phyloP scores from a whole-genome alignment of 83 land plant species.

The Picea abies region DNA sequence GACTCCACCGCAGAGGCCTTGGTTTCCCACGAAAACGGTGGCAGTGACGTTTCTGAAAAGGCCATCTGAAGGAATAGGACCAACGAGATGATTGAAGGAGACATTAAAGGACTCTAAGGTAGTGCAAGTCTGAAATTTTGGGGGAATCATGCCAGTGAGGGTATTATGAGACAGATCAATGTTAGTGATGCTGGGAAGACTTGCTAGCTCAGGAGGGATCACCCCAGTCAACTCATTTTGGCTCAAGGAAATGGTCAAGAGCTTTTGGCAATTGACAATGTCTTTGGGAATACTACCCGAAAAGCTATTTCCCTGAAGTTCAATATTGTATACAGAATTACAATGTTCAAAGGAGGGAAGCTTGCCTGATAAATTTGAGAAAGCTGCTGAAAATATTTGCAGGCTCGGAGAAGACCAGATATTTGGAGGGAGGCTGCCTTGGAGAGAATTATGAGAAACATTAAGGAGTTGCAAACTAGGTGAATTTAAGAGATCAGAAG shows the following conservation, averaged over 20 bases:
- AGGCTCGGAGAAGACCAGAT: conserved; percentile 57
- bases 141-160: conserved; percentile 73
- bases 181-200: conserved; percentile 53
- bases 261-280: conserved; percentile 54
- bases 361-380: conserved; percentile 28
- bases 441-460: conserved; percentile 58
- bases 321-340: conserved; percentile 41
- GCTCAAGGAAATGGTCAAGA: conserved; percentile 38
- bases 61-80: conserved; percentile 52
- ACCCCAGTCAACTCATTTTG: conserved; percentile 66
- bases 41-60: conserved; percentile 47
- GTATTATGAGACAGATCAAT: conserved; percentile 72
- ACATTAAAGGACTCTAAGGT: conserved; percentile 73
- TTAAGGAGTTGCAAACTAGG: conserved; percentile 55
- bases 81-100: conserved; percentile 59
- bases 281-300: conserved; percentile 53
- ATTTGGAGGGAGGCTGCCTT: conserved; percentile 30
- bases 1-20: conserved; percentile 63
- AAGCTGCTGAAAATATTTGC: conserved; percentile 56
- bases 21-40: conserved; percentile 65
- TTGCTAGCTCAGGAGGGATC: conserved; percentile 72
- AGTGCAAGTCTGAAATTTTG: conserved; percentile 45
- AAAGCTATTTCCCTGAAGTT: conserved; percentile 43
- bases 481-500: conserved; percentile 46
- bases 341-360: conserved; percentile 63